Percentiles rank a stretch among this genome's conserved stretches.
These are phyloP conservation scores for Leishmania lainsoni DNA, from an alignment of 208 protist species.

Conservation along the genomic window DNA sequence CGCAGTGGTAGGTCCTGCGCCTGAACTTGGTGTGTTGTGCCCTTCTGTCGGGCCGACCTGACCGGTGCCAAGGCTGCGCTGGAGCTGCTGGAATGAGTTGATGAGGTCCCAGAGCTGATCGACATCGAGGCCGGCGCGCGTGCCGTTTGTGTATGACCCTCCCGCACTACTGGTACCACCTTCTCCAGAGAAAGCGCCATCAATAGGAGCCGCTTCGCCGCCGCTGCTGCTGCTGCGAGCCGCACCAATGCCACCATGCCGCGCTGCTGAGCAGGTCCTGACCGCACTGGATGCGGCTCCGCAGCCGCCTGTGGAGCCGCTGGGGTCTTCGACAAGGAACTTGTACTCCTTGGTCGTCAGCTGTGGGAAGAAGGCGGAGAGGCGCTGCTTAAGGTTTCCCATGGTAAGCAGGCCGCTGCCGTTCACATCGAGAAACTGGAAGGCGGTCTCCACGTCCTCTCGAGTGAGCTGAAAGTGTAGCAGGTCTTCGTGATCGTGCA, in stretches of 20 bases:
- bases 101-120: slow-evolving; percentile 90
- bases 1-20: slow-evolving; percentile 6
- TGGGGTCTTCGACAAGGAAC: slow-evolving; percentile 89
- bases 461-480: slow-evolving; percentile 56
- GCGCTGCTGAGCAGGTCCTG: not conserved
- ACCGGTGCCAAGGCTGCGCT: slow-evolving; percentile 1
- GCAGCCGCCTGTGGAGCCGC: slow-evolving; percentile 11
- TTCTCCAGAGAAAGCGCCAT: not conserved
- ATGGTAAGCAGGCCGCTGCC: slow-evolving; percentile 82
- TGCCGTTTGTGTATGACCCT: not conserved
- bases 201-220: not conserved
- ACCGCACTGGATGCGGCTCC: not conserved
- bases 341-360: slow-evolving; percentile 93
- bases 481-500: slow-evolving; percentile 5
- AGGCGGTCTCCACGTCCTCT: slow-evolving; percentile 90
- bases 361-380: slow-evolving; percentile 93
- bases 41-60: not conserved
- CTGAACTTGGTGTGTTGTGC: not conserved
- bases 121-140: slow-evolving; percentile 66
- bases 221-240: not conserved
- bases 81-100: slow-evolving; percentile 67
- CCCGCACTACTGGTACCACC: not conserved
- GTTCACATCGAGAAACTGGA: slow-evolving; percentile 92
- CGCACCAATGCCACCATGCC: not conserved
- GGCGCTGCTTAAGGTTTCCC: slow-evolving; percentile 82